Conservation (phyloP, 2,329 filamentous ascomycete species). For the Penicillium concentricum region DNA sequence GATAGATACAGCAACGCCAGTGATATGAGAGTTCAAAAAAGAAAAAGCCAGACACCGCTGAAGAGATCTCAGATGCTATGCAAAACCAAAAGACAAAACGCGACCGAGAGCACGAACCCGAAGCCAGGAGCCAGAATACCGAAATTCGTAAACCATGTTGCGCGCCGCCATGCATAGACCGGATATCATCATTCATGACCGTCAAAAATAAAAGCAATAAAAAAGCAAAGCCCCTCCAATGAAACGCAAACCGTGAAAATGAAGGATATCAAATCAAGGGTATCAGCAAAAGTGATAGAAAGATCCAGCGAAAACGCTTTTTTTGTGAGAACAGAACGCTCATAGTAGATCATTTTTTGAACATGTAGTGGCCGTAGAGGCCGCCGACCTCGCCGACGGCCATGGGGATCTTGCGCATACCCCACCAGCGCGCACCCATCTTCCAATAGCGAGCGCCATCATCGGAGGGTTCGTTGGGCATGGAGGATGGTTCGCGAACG, state of each 20-base stretch:
- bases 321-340: slow-evolving; percentile 15
- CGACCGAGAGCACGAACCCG: slow-evolving; percentile 28
- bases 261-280: slow-evolving; percentile 17
- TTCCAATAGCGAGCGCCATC: slow-evolving; percentile 70
- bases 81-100: slow-evolving; percentile 23
- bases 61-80: slow-evolving; percentile 27
- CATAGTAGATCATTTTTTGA: slow-evolving; percentile 46
- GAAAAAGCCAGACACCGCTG: slow-evolving; percentile 17
- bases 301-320: slow-evolving; percentile 16
- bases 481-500: slow-evolving; percentile 48
- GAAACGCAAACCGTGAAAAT: slow-evolving; percentile 11
- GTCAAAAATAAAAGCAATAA: slow-evolving; percentile 12
- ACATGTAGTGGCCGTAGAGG: slow-evolving; percentile 61
- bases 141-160: slow-evolving; percentile 30
- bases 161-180: slow-evolving; percentile 31
- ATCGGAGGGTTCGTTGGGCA: slow-evolving; percentile 42
- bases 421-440: slow-evolving; percentile 81
- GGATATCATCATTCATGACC: slow-evolving; percentile 29
- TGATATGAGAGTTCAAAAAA: neutral
- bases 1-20: slow-evolving; percentile 11
- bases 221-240: slow-evolving; percentile 12
- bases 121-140: slow-evolving; percentile 27
- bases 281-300: slow-evolving; percentile 17
- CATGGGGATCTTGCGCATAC: slow-evolving; percentile 68
- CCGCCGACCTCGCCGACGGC: slow-evolving; percentile 57